These are phyloP conservation scores for Agrocybe chaxingu DNA, from an alignment of 768 basidiomycete species.

Conservation along the genomic window DNA sequence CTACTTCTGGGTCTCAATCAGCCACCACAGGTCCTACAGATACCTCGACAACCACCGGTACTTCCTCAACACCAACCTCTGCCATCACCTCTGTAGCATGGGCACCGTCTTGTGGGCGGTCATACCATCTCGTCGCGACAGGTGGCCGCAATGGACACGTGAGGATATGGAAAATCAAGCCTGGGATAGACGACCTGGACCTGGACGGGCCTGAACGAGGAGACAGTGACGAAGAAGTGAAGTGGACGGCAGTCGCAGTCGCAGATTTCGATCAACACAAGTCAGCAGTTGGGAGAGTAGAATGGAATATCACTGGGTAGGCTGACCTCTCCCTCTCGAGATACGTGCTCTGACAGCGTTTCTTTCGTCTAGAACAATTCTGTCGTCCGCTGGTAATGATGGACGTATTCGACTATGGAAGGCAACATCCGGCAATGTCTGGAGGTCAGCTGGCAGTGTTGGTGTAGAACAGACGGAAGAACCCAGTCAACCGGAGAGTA, in stretches of 20 bases:
- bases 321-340: constrained; percentile 6
- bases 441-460: constrained; percentile 80
- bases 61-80: constrained; percentile 39
- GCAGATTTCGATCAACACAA: constrained; percentile 89
- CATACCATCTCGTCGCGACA: constrained; percentile 91
- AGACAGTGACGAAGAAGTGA: constrained; percentile 40
- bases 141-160: constrained; percentile 87
- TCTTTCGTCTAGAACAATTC: constrained; percentile 58
- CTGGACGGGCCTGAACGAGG: constrained; percentile 27
- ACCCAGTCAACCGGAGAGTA: constrained; percentile 25
- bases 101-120: constrained; percentile 92
- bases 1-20: background rate
- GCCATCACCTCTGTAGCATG: constrained; percentile 85
- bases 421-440: constrained; percentile 77
- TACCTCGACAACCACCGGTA: constrained; percentile 20
- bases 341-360: background rate
- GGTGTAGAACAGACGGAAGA: constrained; percentile 71
- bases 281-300: constrained; percentile 82
- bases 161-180: constrained; percentile 83
- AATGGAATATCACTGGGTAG: constrained; percentile 92
- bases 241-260: constrained; percentile 74
- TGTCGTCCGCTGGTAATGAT: constrained; percentile 83
- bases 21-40: constrained; percentile 6
- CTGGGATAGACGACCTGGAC: constrained; percentile 44
- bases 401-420: constrained; percentile 85